Base-by-base conservation (phyloP, 2,329 filamentous ascomycete species). In the Colletotrichum sp. region DNA sequence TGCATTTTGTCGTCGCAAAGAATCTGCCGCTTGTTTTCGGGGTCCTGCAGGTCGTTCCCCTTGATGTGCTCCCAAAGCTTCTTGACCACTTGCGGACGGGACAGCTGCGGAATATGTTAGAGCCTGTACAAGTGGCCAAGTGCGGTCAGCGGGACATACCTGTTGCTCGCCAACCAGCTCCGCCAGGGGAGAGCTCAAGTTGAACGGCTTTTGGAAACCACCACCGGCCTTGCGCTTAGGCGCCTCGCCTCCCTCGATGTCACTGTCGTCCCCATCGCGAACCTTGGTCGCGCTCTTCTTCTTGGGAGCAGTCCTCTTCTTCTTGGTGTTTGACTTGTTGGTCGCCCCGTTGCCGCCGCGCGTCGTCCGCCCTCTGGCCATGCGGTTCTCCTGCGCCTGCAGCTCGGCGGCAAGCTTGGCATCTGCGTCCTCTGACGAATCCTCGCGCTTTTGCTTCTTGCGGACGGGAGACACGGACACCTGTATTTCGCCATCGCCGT, bases 21-120 rank as follows among this genome's bases (percentile, higher is more conserved):
- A 78, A 99, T 99, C 80, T 98, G 95, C 26, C 97, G 94, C 84
- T 96, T 96, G 87, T 99, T 96, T 78, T 85, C 92, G 1, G 96
- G 96, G 80, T 99, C 96, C 85, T 99, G 97, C 8, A 99, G 92
- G 55, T 96, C 91, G 79, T 96, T 93, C 76, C 89, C 92, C 81
- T 98, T 98, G 86, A 99, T 98, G 82, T 99, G 96, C 77, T 94
- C 93, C 97, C 97, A 99, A 70, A 99, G 93, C 83, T 95, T 95
- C 88, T 99, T 99, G 80, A 99, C 97, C 0, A 96, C 96, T 84
- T 99, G 96, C 0, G 97, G 96, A 55, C 97, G 94, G 18, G 97
- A 98, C 26, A 99, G 91, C 93, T 98, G 64, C 39, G 18, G 24
- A 16, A 52, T n/a, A 52, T 5, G 71, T 84, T 77, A 84, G 82